phyloP scores from a whole-genome alignment of 164 flowering plant genomes.

The Malania oleifera region DNA sequence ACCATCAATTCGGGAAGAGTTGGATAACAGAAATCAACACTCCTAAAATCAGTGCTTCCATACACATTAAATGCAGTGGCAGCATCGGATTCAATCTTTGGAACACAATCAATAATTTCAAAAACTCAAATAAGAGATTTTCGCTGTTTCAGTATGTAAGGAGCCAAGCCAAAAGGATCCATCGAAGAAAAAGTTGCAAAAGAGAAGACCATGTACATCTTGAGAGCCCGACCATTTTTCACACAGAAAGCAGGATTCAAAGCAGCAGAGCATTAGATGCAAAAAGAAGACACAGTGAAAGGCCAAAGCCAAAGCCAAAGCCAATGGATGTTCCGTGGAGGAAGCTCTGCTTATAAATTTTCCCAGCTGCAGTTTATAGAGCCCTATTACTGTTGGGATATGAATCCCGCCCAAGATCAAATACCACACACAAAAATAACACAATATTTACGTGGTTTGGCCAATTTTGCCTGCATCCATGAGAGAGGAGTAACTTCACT shows the following conservation, averaged over 20 bases:
- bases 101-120: slow-evolving; percentile 86
- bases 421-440: no score
- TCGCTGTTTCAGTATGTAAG: slow-evolving; percentile 89
- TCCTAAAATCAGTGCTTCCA: slow-evolving; percentile 88
- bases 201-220: slow-evolving; percentile 92
- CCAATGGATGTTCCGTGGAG: slow-evolving; percentile 92
- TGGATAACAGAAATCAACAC: slow-evolving; percentile 89
- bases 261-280: slow-evolving; percentile 95
- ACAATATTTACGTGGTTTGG: no score
- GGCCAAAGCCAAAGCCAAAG: slow-evolving; percentile 82
- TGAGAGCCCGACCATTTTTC: slow-evolving; percentile 54
- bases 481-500: no score
- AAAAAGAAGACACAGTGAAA: slow-evolving; percentile 97
- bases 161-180: slow-evolving; percentile 98
- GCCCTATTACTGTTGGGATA: slow-evolving; percentile 98
- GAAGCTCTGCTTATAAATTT: slow-evolving; percentile 75
- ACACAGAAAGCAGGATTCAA: slow-evolving; percentile 75
- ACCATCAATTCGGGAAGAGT: slow-evolving; percentile 81
- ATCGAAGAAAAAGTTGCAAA: slow-evolving; percentile 95
- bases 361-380: slow-evolving; percentile 67
- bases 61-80: slow-evolving; percentile 73
- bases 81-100: slow-evolving; percentile 89
- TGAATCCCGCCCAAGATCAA: no score
- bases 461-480: no score
- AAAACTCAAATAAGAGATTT: slow-evolving; percentile 83